Evolutionary conservation across 139 green algal genomes (phyloP), one percentile per base, ranked within the genome.

Genomic region (Picochlorum sp.): DNA sequence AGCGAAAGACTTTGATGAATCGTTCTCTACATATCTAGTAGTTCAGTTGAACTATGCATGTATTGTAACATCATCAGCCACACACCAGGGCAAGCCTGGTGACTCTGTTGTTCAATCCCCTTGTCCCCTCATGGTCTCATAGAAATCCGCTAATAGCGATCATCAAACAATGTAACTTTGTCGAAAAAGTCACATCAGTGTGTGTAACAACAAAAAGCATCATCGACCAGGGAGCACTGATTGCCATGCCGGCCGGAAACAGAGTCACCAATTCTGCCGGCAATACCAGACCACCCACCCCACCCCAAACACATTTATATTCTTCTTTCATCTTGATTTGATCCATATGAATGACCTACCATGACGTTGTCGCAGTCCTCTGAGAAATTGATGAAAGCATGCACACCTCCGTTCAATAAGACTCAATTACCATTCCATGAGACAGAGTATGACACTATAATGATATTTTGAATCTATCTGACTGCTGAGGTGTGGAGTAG

Each of bases 11-110:
- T 63, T 54, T 75, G 45, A 38, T 67, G 49, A 24, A 49, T 51
- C 18, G 31, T 45, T 77, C 52, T 69, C 21, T 34, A 26, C 49
- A 69, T 37, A 61, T 38, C 56, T 47, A 59, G 52, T 28, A 63
- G 60, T 50, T 78, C 72, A 59, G 67, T 66, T 78, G 72, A 78
- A 78, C 72, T 78, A 78, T 78, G 72, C 72, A 61, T 54, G 68
- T 74, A 71, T 56, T 64, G 45, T 50, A 69, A 24, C 65, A 76
- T 74, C 69, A 76, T 74, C n/a, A 52, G 58, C 44, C 50, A 24
- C 21, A 45, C 20, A 23, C 2, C 28, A 30, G 28, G 28, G 28
- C 28, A 30, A 30, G 3, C 28, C 28, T 30, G n/a, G n/a, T n/a
- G 28, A 6, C 4, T 30, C 28, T 63, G 6, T 9, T 66, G 10